Conservation (phyloP, 208 protist species). For the Leishmania martiniquensis region DNA sequence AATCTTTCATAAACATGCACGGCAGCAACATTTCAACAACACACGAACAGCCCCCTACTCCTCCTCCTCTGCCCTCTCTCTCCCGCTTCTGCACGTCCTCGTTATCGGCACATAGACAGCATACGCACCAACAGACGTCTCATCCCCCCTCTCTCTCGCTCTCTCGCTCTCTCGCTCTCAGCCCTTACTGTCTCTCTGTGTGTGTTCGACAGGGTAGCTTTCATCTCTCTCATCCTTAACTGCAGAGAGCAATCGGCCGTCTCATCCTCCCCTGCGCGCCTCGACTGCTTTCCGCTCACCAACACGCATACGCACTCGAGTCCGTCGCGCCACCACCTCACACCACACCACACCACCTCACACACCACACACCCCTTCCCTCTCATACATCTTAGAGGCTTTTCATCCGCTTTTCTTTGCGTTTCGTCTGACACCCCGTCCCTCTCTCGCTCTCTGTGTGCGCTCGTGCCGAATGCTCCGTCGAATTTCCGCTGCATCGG, state of each 20-base stretch:
- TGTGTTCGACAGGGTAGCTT: too few relatives aligned
- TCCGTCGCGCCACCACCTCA: too few relatives aligned
- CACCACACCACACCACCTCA: too few relatives aligned
- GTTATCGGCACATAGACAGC: too few relatives aligned
- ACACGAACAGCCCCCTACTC: background rate
- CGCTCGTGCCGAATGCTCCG: slow-evolving; percentile 62
- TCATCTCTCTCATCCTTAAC: too few relatives aligned
- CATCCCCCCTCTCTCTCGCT: too few relatives aligned
- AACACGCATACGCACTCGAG: background rate
- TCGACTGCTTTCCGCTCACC: background rate
- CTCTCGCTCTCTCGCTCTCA: background rate
- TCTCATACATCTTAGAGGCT: background rate
- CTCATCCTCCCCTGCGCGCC: too few relatives aligned
- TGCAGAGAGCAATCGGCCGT: too few relatives aligned
- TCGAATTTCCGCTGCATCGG: slow-evolving; percentile 35
- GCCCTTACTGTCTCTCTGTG: background rate
- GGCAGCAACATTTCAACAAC: background rate
- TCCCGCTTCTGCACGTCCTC: too few relatives aligned
- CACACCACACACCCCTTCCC: background rate
- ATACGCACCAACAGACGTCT: too few relatives aligned
- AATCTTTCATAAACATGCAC: background rate
- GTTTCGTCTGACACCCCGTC: background rate
- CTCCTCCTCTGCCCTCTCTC: background rate
- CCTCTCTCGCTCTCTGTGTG: too few relatives aligned
- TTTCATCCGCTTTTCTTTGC: slow-evolving; percentile 2